A percentile compares a stretch with the other conserved stretches of the same genome.
phyloP scores from a whole-genome alignment of 1,284 basidiomycete genomes.

The Sanghuangporus weigelae region DNA sequence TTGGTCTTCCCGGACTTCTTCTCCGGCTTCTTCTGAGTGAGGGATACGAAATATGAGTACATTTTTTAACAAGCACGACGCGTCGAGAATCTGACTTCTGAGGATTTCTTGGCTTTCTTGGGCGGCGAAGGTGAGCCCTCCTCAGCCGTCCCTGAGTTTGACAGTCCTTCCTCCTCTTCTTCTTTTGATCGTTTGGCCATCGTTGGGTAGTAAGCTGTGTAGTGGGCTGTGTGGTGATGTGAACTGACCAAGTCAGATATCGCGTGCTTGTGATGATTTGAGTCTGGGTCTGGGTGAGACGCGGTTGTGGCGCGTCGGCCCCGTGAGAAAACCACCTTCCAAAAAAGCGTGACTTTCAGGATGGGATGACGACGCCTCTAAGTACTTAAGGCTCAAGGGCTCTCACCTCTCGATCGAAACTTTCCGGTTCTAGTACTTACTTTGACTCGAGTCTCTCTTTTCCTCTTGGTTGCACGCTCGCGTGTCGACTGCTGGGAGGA shows the following conservation, averaged over 20 bases:
- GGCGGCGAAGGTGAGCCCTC: background rate
- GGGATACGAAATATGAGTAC: background rate
- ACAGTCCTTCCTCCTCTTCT: background rate
- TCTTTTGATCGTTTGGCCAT: slow-evolving; percentile 9
- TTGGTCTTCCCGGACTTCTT: slow-evolving; percentile 22
- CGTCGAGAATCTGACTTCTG: background rate
- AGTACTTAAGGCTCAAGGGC: background rate
- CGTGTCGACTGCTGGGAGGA: slow-evolving; percentile 49
- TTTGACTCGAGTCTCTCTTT: slow-evolving; percentile 4
- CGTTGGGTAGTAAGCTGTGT: background rate
- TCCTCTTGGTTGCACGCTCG: slow-evolving; percentile 7
- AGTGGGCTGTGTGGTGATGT: background rate
- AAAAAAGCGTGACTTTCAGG: background rate
- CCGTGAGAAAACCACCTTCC: background rate
- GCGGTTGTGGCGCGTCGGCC: slow-evolving; percentile 1
- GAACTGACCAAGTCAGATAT: background rate
- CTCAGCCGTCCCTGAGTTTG: background rate
- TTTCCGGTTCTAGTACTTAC: background rate
- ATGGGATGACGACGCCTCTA: background rate
- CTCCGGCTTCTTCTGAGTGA: slow-evolving; percentile 23
- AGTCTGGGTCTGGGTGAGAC: background rate
- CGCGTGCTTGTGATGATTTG: background rate
- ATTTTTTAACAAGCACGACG: background rate
- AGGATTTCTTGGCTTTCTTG: slow-evolving; percentile 12
- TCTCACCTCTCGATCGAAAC: background rate